These are phyloP conservation scores for Pyrenochaeta sp. DNA, from an alignment of 2,329 filamentous ascomycete genomes.

Conservation along the genomic window DNA sequence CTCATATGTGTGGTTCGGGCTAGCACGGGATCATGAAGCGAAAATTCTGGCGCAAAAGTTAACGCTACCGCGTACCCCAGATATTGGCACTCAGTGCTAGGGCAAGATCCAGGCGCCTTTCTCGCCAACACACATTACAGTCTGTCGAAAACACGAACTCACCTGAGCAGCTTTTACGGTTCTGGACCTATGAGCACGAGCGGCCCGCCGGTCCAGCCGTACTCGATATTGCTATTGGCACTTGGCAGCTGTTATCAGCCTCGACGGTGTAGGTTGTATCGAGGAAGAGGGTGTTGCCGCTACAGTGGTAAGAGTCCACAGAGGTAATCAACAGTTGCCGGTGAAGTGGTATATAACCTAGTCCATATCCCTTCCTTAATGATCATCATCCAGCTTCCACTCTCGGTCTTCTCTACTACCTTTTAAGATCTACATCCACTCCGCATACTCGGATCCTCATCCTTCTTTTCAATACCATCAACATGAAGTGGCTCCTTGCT, in stretches of 20 bases:
- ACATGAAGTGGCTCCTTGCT: conserved; percentile 51
- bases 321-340: conserved; percentile 21
- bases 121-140: conserved; percentile 7
- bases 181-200: conserved; percentile 37
- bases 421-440: conserved; percentile 18
- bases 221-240: conserved; percentile 40
- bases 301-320: conserved; percentile 13
- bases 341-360: conserved; percentile 44
- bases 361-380: conserved; percentile 31
- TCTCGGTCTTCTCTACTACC: conserved; percentile 29
- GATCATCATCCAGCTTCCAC: conserved; percentile 43
- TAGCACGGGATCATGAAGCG: conserved; percentile 16
- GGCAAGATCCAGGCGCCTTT: conserved; percentile 17
- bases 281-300: conserved; percentile 23
- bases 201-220: conserved; percentile 46
- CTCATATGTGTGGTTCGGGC: conserved; percentile 13
- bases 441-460: conserved; percentile 21
- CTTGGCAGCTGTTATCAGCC: conserved; percentile 42
- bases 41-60: conserved; percentile 15
- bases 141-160: conserved; percentile 39
- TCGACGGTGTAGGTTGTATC: conserved; percentile 26
- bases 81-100: conserved; percentile 22
- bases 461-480: conserved; percentile 30
- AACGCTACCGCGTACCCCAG: conserved; percentile 22
- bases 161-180: conserved; percentile 29